phyloP scores from a whole-genome alignment of 768 basidiomycete species.

The Royoungia palumana region DNA sequence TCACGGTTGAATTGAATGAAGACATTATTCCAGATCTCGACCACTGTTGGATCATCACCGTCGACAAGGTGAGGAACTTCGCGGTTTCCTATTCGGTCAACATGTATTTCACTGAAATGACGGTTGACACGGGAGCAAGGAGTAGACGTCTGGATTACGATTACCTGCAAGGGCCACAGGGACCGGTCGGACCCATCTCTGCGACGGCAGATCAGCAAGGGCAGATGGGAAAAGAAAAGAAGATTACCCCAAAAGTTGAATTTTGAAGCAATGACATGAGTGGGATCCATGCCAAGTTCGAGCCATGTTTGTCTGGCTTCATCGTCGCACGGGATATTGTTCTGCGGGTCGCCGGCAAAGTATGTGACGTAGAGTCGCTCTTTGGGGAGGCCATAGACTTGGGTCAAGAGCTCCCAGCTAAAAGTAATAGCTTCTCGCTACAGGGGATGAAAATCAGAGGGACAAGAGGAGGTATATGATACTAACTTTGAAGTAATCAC shows the following conservation, averaged over 20 bases:
- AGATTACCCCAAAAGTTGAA: slow-evolving; percentile 97
- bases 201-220: slow-evolving; percentile 7
- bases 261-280: slow-evolving; percentile 90
- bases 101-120: slow-evolving; percentile 82
- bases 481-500: slow-evolving; percentile 96
- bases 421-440: slow-evolving; percentile 91
- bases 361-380: slow-evolving; percentile 97
- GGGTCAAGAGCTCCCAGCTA: slow-evolving; percentile 93
- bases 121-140: not conserved
- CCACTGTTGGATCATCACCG: slow-evolving; percentile 92
- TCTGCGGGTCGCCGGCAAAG: slow-evolving; percentile 90
- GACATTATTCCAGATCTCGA: slow-evolving; percentile 99
- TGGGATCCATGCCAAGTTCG: slow-evolving; percentile 82
- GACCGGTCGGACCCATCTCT: slow-evolving; percentile 99
- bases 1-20: slow-evolving; percentile 99
- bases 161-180: slow-evolving; percentile 94
- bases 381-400: slow-evolving; percentile 81
- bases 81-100: slow-evolving; percentile 95
- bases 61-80: slow-evolving; percentile 93
- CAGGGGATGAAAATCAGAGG: slow-evolving; percentile 3
- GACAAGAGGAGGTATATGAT: not conserved
- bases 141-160: slow-evolving; percentile 34
- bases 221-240: slow-evolving; percentile 1
- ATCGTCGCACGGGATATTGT: slow-evolving; percentile 79
- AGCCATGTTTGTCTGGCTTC: slow-evolving; percentile 89